These are phyloP conservation scores for Pseudogymnoascus sp. DNA, from an alignment of 2,329 filamentous ascomycete species.

Conservation along the genomic window DNA sequence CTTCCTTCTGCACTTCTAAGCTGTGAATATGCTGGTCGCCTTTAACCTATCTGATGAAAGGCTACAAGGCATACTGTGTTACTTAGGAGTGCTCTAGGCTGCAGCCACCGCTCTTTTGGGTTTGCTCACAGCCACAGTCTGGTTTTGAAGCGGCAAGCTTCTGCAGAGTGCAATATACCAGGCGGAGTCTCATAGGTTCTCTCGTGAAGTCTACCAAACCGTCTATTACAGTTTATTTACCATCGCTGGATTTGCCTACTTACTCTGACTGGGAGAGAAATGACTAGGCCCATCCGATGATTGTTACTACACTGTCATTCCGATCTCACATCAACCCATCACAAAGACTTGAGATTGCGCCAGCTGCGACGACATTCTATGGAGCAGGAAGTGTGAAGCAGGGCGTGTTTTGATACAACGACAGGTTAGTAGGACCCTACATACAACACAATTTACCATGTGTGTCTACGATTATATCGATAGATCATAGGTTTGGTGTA, in stretches of 20 bases:
- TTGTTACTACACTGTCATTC: neutral
- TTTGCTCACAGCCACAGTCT: neutral
- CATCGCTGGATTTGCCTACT: neutral
- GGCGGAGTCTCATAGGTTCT: too few relatives aligned
- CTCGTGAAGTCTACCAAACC: too few relatives aligned
- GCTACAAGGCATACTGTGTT: neutral
- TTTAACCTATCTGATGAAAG: neutral
- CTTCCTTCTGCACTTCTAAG: neutral
- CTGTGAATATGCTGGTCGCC: neutral
- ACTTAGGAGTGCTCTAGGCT: neutral
- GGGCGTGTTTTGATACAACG: neutral
- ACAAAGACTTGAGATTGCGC: neutral
- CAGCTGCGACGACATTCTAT: neutral
- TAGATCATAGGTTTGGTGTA: neutral
- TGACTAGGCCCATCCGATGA: too few relatives aligned
- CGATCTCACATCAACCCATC: neutral
- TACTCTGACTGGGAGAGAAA: neutral
- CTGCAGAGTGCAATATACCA: neutral
- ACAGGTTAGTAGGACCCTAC: neutral
- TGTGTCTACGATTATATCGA: neutral
- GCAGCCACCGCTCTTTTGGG: neutral
- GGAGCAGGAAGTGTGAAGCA: neutral
- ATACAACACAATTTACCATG: neutral
- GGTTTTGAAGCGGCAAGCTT: neutral
- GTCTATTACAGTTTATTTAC: too few relatives aligned